A percentile compares a stretch with the other conserved stretches of the same genome.
Evolutionary conservation across 2,329 filamentous ascomycete species (phyloP).

Genomic region (Chaetomium strumarium): DNA sequence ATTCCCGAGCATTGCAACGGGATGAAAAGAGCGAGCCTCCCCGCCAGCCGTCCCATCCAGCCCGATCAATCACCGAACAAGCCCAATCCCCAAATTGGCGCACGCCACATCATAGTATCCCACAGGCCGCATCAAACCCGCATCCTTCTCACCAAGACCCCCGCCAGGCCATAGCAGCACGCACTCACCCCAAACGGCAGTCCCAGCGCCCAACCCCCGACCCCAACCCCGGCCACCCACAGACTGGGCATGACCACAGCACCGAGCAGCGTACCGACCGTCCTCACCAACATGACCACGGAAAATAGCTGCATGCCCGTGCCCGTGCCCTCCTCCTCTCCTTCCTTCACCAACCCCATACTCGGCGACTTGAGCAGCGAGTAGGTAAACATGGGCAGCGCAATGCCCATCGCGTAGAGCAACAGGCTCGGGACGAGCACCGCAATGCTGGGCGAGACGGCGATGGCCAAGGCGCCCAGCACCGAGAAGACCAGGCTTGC

Average conservation of each 20-base stretch:
- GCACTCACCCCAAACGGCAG: conserved; percentile 38
- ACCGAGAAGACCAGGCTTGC: conserved; percentile 35
- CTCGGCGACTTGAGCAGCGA: conserved; percentile 42
- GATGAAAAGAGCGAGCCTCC: no score
- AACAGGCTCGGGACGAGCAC: conserved; percentile 39
- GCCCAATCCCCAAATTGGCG: no score
- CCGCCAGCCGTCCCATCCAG: no score
- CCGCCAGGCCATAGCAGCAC: conserved; percentile 33
- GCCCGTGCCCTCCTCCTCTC: background rate
- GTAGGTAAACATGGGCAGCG: conserved; percentile 44
- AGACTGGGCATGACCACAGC: conserved; percentile 42
- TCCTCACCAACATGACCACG: conserved; percentile 47
- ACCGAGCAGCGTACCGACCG: conserved; percentile 41
- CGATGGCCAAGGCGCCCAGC: conserved; percentile 39
- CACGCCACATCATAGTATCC: no score
- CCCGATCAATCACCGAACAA: no score
- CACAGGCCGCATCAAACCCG: conserved; percentile 2
- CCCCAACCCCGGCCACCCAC: conserved; percentile 41
- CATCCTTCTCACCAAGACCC: conserved; percentile 15
- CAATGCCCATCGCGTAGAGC: conserved; percentile 44
- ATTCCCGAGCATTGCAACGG: no score
- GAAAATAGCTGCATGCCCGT: conserved; percentile 41
- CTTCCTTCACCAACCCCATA: conserved; percentile 26
- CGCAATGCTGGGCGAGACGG: conserved; percentile 34
- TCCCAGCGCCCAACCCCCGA: conserved; percentile 33